Conservation (phyloP, 192 early-diverging fungal genomes). For the Pilaira anomala region DNA sequence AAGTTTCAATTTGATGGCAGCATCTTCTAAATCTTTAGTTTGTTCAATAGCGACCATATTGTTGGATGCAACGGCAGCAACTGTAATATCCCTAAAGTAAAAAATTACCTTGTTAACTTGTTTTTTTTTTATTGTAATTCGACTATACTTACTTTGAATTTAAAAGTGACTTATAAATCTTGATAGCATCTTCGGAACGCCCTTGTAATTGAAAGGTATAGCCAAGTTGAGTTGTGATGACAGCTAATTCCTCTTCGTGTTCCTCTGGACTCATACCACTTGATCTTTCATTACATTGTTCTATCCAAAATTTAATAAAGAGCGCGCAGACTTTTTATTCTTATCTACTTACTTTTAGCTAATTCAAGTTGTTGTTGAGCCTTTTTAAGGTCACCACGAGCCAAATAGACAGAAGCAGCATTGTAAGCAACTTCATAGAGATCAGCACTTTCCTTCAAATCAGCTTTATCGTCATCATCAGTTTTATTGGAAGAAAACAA, state of each 20-base stretch:
- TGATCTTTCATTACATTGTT: conserved; percentile 37
- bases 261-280: conserved; percentile 40
- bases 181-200: conserved; percentile 43
- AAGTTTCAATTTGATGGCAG: conserved; percentile 50
- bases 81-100: conserved; percentile 48
- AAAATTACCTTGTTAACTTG: conserved; percentile 19
- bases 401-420: conserved; percentile 55
- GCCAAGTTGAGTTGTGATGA: conserved; percentile 61
- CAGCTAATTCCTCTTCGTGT: conserved; percentile 61
- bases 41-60: conserved; percentile 59
- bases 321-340: not conserved
- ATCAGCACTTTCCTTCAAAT: conserved; percentile 24
- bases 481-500: conserved; percentile 4
- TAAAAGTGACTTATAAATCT: conserved; percentile 55
- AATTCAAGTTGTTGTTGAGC: conserved; percentile 52
- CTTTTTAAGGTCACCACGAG: conserved; percentile 47
- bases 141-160: conserved; percentile 30
- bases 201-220: conserved; percentile 67
- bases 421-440: conserved; percentile 68
- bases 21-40: conserved; percentile 58
- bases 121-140: not conserved
- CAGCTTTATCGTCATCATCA: conserved; percentile 3
- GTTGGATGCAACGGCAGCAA: conserved; percentile 65
- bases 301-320: not conserved
- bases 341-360: conserved; percentile 48